Evolutionary conservation across 768 basidiomycete species (phyloP).

Genomic region (Suillus alpinus): DNA sequence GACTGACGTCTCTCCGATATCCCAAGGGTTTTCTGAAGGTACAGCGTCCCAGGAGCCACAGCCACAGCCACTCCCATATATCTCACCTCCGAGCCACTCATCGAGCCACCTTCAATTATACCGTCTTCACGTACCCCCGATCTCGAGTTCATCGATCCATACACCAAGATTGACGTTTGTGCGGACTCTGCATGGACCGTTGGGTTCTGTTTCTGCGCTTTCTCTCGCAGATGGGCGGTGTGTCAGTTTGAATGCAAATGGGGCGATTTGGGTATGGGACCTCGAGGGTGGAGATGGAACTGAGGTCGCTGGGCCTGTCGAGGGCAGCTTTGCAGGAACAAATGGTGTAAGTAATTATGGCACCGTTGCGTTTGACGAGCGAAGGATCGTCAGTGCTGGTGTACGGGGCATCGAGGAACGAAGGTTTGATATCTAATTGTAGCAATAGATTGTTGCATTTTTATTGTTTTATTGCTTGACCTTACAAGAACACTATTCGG

Average conservation of each 20-base stretch:
- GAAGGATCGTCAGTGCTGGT: conserved; percentile 57
- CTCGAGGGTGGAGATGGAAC: conserved; percentile 53
- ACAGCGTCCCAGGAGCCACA: conserved; percentile 25
- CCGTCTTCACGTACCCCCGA: conserved; percentile 60
- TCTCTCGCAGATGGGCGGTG: conserved; percentile 81
- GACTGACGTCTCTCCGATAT: conserved; percentile 11
- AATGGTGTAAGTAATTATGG: conserved; percentile 28
- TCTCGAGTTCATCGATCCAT: conserved; percentile 47
- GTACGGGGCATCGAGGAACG: conserved; percentile 31
- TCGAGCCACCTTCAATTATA: conserved; percentile 69
- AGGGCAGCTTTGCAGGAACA: conserved; percentile 34
- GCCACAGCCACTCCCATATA: conserved; percentile 16
- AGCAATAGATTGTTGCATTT: background rate
- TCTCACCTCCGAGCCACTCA: conserved; percentile 40
- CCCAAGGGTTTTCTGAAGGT: conserved; percentile 16
- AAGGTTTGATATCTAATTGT: conserved; percentile 30
- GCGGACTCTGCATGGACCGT: conserved; percentile 68
- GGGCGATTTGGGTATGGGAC: conserved; percentile 86
- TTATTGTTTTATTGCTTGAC: background rate
- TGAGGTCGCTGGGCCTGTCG: conserved; percentile 30
- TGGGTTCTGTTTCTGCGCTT: conserved; percentile 62
- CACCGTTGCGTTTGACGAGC: conserved; percentile 69
- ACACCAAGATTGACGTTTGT: conserved; percentile 68
- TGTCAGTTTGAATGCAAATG: conserved; percentile 68
- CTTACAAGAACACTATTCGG: background rate